A percentile compares a stretch with the other conserved stretches of the same genome.
These are phyloP conservation scores for Saksenaea vasiformis DNA, from an alignment of 371 early-diverging fungal genomes.

Conservation along the genomic window DNA sequence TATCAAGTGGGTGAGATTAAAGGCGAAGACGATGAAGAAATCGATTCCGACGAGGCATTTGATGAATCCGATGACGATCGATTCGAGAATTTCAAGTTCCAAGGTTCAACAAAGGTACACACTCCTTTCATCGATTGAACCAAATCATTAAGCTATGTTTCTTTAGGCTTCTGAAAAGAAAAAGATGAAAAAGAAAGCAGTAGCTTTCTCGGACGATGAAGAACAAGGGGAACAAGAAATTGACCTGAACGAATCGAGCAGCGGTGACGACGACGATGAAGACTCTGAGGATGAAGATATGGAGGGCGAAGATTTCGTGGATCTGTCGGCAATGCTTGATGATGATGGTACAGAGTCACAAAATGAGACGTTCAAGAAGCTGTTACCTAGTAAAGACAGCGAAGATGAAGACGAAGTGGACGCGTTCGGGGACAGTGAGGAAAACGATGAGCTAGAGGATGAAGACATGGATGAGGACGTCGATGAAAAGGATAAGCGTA, in stretches of 20 bases:
- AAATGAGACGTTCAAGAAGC: conserved; percentile 26
- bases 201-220: conserved; percentile 17
- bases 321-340: conserved; percentile 63
- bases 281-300: conserved; percentile 57
- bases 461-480: conserved; percentile 43
- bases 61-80: conserved; percentile 82
- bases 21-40: conserved; percentile 92
- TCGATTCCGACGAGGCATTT: conserved; percentile 90
- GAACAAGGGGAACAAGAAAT: conserved; percentile 36
- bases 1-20: conserved; percentile 72
- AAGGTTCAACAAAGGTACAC: conserved; percentile 35
- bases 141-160: not conserved
- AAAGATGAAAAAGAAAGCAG: conserved; percentile 27
- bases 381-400: conserved; percentile 39
- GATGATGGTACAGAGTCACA: conserved; percentile 27
- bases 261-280: conserved; percentile 51
- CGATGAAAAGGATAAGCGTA: conserved; percentile 34
- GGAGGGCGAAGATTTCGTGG: conserved; percentile 56
- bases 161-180: conserved; percentile 27
- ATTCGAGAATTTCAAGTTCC: conserved; percentile 72
- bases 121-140: not conserved
- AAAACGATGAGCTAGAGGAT: conserved; percentile 33
- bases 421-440: conserved; percentile 35
- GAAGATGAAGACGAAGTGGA: conserved; percentile 32
- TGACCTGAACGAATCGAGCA: conserved; percentile 52